These are phyloP conservation scores for Iberis pinnata DNA, from an alignment of 345 rosid species.

Conservation along the genomic window DNA sequence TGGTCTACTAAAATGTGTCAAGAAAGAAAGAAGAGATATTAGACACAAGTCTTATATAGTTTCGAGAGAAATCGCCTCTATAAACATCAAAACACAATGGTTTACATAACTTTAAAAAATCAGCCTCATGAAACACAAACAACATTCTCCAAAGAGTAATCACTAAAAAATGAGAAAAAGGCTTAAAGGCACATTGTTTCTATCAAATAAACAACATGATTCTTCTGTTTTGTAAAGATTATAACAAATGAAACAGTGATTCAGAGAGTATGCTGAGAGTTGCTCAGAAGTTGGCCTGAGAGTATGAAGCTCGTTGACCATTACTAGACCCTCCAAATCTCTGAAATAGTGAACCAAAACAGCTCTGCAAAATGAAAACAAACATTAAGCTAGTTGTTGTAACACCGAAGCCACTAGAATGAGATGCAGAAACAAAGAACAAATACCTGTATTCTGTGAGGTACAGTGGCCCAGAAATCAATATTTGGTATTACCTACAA, in stretches of 20 bases:
- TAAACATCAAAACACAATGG: neutral
- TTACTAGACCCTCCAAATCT: slow-evolving; percentile 55
- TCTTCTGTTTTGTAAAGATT: slow-evolving; percentile 13
- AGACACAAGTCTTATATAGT: no score
- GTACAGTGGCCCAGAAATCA: slow-evolving; percentile 73
- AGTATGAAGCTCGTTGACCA: slow-evolving; percentile 53
- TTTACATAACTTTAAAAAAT: neutral
- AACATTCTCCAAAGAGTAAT: slow-evolving; percentile 12
- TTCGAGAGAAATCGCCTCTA: no score
- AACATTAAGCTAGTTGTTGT: neutral
- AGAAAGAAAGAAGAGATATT: neutral
- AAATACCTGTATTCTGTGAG: slow-evolving; percentile 66
- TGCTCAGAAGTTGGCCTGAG: slow-evolving; percentile 59
- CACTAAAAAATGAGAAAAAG: slow-evolving; percentile 4
- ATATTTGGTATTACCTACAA: slow-evolving; percentile 71
- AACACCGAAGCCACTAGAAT: neutral
- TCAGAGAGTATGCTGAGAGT: slow-evolving; percentile 14
- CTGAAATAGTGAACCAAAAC: slow-evolving; percentile 43
- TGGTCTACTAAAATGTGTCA: neutral
- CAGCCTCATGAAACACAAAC: neutral
- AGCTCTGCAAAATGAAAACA: slow-evolving; percentile 42
- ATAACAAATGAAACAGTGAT: no score
- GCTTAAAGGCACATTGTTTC: slow-evolving; percentile 15
- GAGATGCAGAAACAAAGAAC: slow-evolving; percentile 4
- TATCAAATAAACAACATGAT: slow-evolving; percentile 11